Conservation (phyloP, 495 filamentous ascomycete species). For the Tetracladium marchalianum region DNA sequence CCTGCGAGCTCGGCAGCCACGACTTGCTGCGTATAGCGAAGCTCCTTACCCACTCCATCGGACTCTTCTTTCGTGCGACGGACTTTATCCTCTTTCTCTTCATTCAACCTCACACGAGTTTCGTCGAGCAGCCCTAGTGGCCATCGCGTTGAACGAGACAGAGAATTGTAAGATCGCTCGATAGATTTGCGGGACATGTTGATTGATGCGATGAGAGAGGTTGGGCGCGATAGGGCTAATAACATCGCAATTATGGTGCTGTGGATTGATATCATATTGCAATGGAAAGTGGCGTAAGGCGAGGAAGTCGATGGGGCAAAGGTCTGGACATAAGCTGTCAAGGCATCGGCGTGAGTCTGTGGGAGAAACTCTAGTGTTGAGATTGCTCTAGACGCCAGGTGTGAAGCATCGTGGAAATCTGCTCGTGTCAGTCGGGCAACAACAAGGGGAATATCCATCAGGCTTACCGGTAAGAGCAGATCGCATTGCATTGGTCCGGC, state of each 20-base stretch:
- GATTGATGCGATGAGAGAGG: constrained; percentile 65
- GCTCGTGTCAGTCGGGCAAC: constrained; percentile 18
- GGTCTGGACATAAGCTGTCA: constrained; percentile 59
- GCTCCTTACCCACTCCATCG: constrained; percentile 57
- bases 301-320: constrained; percentile 62
- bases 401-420: constrained; percentile 63
- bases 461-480: constrained; percentile 43
- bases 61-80: constrained; percentile 53
- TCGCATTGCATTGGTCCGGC: constrained; percentile 52
- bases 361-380: constrained; percentile 60
- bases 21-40: constrained; percentile 86
- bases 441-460: background rate
- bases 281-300: constrained; percentile 64
- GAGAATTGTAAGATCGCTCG: constrained; percentile 62
- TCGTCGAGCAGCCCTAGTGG: constrained; percentile 81
- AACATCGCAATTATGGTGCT: constrained; percentile 75
- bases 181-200: constrained; percentile 52
- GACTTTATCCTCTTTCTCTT: constrained; percentile 70
- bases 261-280: constrained; percentile 62
- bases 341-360: constrained; percentile 52
- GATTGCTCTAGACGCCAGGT: constrained; percentile 45
- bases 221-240: constrained; percentile 69
- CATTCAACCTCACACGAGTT: constrained; percentile 66
- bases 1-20: constrained; percentile 87
- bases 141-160: constrained; percentile 66